These are phyloP conservation scores for Fusarium scirpi DNA, from an alignment of 2,329 filamentous ascomycete genomes.

Conservation along the genomic window DNA sequence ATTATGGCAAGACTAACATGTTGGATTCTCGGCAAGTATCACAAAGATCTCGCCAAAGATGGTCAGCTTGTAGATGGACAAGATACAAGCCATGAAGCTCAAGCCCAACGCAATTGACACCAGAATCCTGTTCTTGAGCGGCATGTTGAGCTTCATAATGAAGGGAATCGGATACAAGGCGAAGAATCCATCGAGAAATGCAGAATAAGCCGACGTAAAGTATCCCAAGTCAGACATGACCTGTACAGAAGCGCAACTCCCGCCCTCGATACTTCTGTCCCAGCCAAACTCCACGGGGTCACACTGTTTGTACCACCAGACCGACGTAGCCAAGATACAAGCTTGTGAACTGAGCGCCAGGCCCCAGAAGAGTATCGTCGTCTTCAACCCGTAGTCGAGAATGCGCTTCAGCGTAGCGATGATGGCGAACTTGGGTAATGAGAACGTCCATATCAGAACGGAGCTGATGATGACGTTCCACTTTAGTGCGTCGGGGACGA, in stretches of 20 bases:
- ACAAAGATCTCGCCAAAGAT: slow-evolving; percentile 42
- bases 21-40: slow-evolving; percentile 39
- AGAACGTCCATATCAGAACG: slow-evolving; percentile 46
- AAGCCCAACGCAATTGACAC: slow-evolving; percentile 44
- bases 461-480: slow-evolving; percentile 46
- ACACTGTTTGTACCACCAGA: slow-evolving; percentile 47
- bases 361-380: slow-evolving; percentile 42
- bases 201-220: slow-evolving; percentile 45
- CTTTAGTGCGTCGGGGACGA: slow-evolving; percentile 33
- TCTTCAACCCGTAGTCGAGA: slow-evolving; percentile 44
- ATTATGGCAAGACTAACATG: slow-evolving; percentile 29
- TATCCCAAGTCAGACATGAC: slow-evolving; percentile 43
- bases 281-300: slow-evolving; percentile 42
- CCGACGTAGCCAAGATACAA: slow-evolving; percentile 41
- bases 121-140: slow-evolving; percentile 38
- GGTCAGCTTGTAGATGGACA: slow-evolving; percentile 46
- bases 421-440: slow-evolving; percentile 46
- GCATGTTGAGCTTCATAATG: slow-evolving; percentile 46
- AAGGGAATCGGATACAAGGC: slow-evolving; percentile 45
- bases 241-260: slow-evolving; percentile 32
- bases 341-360: slow-evolving; percentile 42
- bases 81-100: slow-evolving; percentile 39
- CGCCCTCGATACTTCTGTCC: slow-evolving; percentile 38
- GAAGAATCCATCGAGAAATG: slow-evolving; percentile 47
- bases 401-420: slow-evolving; percentile 47